Percentiles rank a stretch among this genome's conserved stretches.
These are phyloP conservation scores for Saccharomyces hybrid DNA, from an alignment of 1,139 yeast genomes.

Conservation along the genomic window DNA sequence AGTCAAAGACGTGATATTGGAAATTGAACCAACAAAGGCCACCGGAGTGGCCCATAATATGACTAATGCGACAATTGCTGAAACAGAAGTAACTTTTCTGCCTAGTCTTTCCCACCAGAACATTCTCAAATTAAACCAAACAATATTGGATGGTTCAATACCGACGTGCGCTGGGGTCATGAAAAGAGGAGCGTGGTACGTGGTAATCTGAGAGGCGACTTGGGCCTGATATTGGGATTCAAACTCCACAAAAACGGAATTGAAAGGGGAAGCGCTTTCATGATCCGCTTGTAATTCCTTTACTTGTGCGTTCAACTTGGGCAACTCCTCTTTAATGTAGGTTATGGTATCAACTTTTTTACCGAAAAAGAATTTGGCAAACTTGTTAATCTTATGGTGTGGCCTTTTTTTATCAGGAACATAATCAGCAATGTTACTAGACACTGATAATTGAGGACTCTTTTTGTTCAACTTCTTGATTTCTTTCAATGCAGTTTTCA, in stretches of 20 bases:
- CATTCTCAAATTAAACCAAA: conserved; percentile 80
- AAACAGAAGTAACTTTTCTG: conserved; percentile 50
- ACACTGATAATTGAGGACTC: conserved; percentile 37
- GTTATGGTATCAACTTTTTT: conserved; percentile 79
- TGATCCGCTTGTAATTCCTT: conserved; percentile 51
- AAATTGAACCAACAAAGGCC: conserved; percentile 88
- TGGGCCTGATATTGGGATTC: conserved; percentile 83
- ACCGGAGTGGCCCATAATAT: conserved; percentile 93
- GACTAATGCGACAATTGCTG: conserved; percentile 54
- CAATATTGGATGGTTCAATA: conserved; percentile 69
- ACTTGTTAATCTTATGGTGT: conserved; percentile 40
- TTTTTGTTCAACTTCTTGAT: conserved; percentile 48
- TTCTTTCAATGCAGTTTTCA: conserved; percentile 54
- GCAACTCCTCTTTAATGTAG: conserved; percentile 58
- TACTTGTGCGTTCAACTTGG: conserved; percentile 61
- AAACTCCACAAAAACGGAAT: conserved; percentile 81
- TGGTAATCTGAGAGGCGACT: conserved; percentile 73
- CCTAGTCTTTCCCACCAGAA: conserved; percentile 77
- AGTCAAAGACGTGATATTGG: conserved; percentile 70
- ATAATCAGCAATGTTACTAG: conserved; percentile 50
- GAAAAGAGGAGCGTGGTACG: conserved; percentile 59
- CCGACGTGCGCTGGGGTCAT: conserved; percentile 58
- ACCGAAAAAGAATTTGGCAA: conserved; percentile 54
- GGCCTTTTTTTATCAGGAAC: conserved; percentile 78
- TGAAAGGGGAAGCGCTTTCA: conserved; percentile 37